These are phyloP conservation scores for Pseudocercospora fijiensis DNA, from an alignment of 2,329 filamentous ascomycete species.

Conservation along the genomic window DNA sequence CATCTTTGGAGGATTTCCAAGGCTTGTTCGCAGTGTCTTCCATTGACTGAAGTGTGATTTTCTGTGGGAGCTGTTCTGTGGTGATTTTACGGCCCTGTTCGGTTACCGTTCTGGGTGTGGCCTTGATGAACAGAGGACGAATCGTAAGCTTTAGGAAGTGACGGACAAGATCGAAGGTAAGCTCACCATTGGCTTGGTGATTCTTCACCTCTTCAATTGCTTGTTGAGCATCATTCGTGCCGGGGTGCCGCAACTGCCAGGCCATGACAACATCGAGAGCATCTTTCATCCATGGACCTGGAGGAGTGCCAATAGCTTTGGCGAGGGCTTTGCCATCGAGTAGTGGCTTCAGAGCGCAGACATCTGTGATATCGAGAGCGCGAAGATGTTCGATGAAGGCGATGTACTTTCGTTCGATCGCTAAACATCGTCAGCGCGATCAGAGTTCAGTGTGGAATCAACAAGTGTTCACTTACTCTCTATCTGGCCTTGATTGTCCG, in stretches of 20 bases:
- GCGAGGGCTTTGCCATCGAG: constrained; percentile 74
- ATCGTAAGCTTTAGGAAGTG: constrained; percentile 63
- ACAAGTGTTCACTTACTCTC: constrained; percentile 43
- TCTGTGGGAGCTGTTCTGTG: constrained; percentile 42
- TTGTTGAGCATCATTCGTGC: constrained; percentile 55
- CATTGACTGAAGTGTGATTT: constrained; percentile 37
- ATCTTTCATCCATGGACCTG: constrained; percentile 79
- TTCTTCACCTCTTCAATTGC: constrained; percentile 49
- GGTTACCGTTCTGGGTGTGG: constrained; percentile 56
- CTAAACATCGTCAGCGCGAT: constrained; percentile 29
- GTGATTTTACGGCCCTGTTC: constrained; percentile 58
- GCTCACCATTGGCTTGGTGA: constrained; percentile 48
- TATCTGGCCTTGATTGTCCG: constrained; percentile 40
- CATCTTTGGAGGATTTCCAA: constrained; percentile 58
- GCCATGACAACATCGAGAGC: constrained; percentile 77
- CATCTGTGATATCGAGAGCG: constrained; percentile 53
- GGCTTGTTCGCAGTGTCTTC: constrained; percentile 52
- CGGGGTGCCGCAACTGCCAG: constrained; percentile 85
- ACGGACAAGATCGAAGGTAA: constrained; percentile 50
- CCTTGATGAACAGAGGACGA: constrained; percentile 64
- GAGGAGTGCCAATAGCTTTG: constrained; percentile 63
- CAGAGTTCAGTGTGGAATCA: constrained; percentile 8
- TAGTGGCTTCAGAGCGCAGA: constrained; percentile 49
- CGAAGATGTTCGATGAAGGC: constrained; percentile 55
- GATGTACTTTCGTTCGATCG: constrained; percentile 53